A percentile compares a stretch with the other conserved stretches of the same genome.
phyloP scores from a whole-genome alignment of 2,329 filamentous ascomycete genomes.

The Beauveria caledonica region DNA sequence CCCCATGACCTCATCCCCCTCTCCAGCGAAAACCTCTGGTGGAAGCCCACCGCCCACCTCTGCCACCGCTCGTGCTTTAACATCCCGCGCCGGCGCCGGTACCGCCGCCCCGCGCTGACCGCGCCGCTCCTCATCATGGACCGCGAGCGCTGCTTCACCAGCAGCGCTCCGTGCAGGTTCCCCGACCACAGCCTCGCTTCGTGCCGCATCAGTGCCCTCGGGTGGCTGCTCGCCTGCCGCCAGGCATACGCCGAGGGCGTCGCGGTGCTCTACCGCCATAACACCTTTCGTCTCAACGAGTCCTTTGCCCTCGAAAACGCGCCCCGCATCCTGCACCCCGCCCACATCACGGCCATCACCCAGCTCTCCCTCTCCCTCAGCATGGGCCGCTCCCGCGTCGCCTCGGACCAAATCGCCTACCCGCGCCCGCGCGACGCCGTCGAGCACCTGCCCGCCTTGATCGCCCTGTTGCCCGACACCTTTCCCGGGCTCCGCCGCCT shows the following conservation, averaged over 20 bases:
- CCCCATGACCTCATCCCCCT: not conserved
- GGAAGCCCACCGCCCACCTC: not conserved
- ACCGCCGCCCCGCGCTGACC: not conserved
- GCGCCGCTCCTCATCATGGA: constrained; percentile 5
- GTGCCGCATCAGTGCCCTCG: not conserved
- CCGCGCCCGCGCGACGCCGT: constrained; percentile 5
- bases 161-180: not conserved
- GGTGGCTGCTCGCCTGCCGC: constrained; percentile 8
- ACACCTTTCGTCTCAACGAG: constrained; percentile 6
- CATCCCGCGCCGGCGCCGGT: not conserved
- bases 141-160: constrained; percentile 3
- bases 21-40: not conserved
- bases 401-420: not conserved
- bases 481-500: not conserved
- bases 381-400: not conserved
- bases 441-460: not conserved
- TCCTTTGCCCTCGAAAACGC: constrained; percentile 6
- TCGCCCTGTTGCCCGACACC: not conserved
- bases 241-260: constrained; percentile 5
- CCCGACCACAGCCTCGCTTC: not conserved
- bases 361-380: constrained; percentile 1
- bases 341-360: not conserved
- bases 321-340: not conserved
- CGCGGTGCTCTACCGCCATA: constrained; percentile 4
- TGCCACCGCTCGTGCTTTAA: constrained; percentile 3